A percentile compares a stretch with the other conserved stretches of the same genome.
Conservation (phyloP, 805 yeast species). For the Wickerhamomyces bovis region DNA sequence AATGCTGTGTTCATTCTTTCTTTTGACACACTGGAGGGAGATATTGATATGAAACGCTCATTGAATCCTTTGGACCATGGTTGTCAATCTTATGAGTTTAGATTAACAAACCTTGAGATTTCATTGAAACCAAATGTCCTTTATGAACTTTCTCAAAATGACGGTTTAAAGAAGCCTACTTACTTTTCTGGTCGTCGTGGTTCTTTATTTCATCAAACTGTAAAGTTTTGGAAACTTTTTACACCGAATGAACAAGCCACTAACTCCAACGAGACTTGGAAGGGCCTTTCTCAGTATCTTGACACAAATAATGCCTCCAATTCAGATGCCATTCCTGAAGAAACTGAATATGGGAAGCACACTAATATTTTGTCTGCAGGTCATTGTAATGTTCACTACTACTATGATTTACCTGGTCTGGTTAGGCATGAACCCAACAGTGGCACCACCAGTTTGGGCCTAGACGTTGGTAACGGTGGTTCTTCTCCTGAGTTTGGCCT, state of each 20-base stretch:
- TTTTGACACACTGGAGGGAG: conserved; percentile 47
- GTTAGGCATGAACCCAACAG: conserved; percentile 29
- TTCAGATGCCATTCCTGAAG: conserved; percentile 31
- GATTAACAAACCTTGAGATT: conserved; percentile 47
- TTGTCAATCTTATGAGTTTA: conserved; percentile 38
- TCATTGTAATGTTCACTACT: conserved; percentile 47
- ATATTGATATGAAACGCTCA: conserved; percentile 47
- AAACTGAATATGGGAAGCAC: conserved; percentile 77
- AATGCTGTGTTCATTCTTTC: conserved; percentile 65
- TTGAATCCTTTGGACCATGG: conserved; percentile 52
- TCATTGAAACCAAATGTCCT: conserved; percentile 67
- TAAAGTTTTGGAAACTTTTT: conserved; percentile 2
- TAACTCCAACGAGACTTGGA: conserved; percentile 42
- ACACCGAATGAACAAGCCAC: conserved; percentile 3
- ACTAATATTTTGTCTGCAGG: conserved; percentile 63
- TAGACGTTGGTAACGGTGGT: conserved; percentile 56
- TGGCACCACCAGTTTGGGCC: conserved; percentile 31
- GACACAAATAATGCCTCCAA: conserved; percentile 29
- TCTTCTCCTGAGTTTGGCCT: conserved; percentile 55
- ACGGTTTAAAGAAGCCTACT: neutral
- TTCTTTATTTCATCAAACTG: conserved; percentile 1
- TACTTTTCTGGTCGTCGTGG: conserved; percentile 2
- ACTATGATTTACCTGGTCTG: conserved; percentile 67
- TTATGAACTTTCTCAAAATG: conserved; percentile 30
- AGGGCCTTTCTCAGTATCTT: conserved; percentile 70